Percentiles rank a stretch among this genome's conserved stretches.
These are phyloP conservation scores for Carnegiea gigantea DNA, from an alignment of 179 eudicot genomes.

Conservation along the genomic window DNA sequence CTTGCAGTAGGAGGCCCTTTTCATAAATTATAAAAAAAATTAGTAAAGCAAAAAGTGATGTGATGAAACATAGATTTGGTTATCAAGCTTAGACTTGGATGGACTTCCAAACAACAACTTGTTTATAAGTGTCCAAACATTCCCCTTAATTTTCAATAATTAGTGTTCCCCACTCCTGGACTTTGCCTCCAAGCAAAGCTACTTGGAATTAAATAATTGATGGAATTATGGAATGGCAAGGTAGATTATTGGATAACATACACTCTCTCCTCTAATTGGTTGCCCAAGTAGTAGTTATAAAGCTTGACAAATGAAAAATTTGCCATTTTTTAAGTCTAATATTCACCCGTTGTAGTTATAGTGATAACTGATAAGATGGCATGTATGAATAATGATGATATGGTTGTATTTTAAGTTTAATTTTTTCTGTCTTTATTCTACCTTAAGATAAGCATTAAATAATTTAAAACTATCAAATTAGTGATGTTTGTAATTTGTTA, in stretches of 20 bases:
- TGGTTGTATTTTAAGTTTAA: too few relatives aligned
- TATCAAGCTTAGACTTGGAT: background rate
- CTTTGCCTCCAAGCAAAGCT: background rate
- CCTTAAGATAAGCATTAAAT: too few relatives aligned
- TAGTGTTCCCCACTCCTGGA: background rate
- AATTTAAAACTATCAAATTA: too few relatives aligned
- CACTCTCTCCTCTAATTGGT: background rate
- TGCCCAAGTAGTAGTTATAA: background rate
- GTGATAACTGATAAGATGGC: too few relatives aligned
- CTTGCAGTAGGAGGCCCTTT: background rate
- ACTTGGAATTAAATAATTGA: slow-evolving; percentile 1
- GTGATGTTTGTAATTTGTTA: too few relatives aligned
- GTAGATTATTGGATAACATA: background rate
- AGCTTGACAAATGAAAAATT: background rate
- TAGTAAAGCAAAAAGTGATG: background rate
- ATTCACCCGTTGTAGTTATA: background rate
- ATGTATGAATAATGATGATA: too few relatives aligned
- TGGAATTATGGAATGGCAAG: background rate
- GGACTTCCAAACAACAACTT: slow-evolving; percentile 2
- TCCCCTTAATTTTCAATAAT: background rate
- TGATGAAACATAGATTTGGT: background rate
- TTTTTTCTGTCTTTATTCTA: too few relatives aligned
- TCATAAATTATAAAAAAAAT: background rate
- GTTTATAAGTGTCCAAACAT: slow-evolving; percentile 10
- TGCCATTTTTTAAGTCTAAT: background rate